Evolutionary conservation across 371 early-diverging fungal genomes (phyloP).

Genomic region (Syncephalastrum racemosum): DNA sequence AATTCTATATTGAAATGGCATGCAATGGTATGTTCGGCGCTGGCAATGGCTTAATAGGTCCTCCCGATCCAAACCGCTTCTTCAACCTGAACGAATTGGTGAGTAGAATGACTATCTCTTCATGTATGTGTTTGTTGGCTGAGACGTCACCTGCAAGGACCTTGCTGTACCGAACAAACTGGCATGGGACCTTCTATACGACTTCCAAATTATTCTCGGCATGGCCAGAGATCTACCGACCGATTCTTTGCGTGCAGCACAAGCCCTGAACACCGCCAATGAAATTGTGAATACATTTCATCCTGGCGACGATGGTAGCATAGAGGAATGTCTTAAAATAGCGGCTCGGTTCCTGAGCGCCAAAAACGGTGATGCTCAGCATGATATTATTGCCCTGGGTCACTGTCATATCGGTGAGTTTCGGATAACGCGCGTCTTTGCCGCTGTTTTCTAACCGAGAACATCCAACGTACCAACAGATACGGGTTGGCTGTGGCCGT

Average conservation of each 20-base stretch:
- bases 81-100: slow-evolving; percentile 49
- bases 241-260: slow-evolving; percentile 69
- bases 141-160: slow-evolving; percentile 61
- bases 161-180: slow-evolving; percentile 70
- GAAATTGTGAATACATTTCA: slow-evolving; percentile 77
- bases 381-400: slow-evolving; percentile 81
- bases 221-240: slow-evolving; percentile 75
- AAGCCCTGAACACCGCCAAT: slow-evolving; percentile 84
- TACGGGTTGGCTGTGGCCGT: slow-evolving; percentile 92
- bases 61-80: slow-evolving; percentile 59
- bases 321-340: slow-evolving; percentile 60
- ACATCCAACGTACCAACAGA: slow-evolving; percentile 22
- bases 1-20: slow-evolving; percentile 87
- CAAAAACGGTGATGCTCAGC: slow-evolving; percentile 53
- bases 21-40: slow-evolving; percentile 94
- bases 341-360: slow-evolving; percentile 63
- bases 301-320: slow-evolving; percentile 49
- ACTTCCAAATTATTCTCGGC: slow-evolving; percentile 78
- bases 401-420: slow-evolving; percentile 82
- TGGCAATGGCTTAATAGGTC: slow-evolving; percentile 69
- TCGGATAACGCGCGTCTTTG: slow-evolving; percentile 12
- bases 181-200: slow-evolving; percentile 72
- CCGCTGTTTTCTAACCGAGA: neutral
- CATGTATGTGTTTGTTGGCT: too few species aligned
- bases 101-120: neutral